These are phyloP conservation scores for Suillus subaureus DNA, from an alignment of 768 basidiomycete genomes.

Conservation along the genomic window DNA sequence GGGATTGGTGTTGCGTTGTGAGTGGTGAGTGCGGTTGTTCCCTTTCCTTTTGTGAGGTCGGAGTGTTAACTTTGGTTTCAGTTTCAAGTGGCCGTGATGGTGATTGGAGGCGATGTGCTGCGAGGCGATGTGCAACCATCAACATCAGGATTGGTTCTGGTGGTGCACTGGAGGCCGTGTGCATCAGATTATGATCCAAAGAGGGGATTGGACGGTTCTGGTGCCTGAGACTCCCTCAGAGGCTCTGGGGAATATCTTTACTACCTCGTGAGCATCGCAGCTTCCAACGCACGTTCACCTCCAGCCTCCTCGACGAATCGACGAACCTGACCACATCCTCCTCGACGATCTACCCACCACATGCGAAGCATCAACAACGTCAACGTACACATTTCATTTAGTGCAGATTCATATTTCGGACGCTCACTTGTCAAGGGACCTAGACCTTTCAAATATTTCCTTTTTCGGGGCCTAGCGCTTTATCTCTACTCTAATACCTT, in stretches of 20 bases:
- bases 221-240: not conserved
- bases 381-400: not conserved
- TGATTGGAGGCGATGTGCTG: not conserved
- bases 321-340: not conserved
- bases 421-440: not conserved
- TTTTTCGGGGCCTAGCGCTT: not conserved
- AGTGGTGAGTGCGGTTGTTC: not conserved
- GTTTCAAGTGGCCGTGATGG: not conserved
- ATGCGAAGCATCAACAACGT: not conserved
- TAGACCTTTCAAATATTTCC: not conserved
- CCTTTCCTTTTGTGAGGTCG: not conserved
- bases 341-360: not conserved
- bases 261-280: not conserved
- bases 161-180: not conserved
- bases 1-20: slow-evolving; percentile 6
- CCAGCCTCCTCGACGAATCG: not conserved
- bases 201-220: not conserved
- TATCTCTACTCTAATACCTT: not conserved
- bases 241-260: not conserved
- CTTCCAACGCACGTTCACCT: not conserved
- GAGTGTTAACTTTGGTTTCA: not conserved
- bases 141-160: not conserved
- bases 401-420: slow-evolving; percentile 1
- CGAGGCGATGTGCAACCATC: slow-evolving; percentile 1
- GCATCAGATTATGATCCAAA: not conserved